phyloP scores from a whole-genome alignment of 2,329 filamentous ascomycete species.

The Alternaria incomplexa region DNA sequence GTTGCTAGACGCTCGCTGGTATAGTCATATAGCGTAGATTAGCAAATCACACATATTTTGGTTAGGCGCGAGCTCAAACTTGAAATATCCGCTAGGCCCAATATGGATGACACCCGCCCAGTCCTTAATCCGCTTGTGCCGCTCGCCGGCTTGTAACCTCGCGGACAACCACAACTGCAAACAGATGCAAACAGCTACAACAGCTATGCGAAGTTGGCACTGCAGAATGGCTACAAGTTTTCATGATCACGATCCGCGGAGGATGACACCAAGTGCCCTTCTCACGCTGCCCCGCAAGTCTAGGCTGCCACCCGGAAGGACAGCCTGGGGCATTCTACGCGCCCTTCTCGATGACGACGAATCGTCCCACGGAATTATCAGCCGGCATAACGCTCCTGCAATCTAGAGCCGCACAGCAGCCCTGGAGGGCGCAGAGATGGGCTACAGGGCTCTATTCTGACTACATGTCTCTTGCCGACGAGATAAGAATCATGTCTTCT shows the following conservation, averaged over 20 bases:
- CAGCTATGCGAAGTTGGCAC: background rate
- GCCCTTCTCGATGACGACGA: background rate
- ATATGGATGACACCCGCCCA: background rate
- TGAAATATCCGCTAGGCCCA: background rate
- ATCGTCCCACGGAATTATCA: background rate
- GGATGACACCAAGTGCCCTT: background rate
- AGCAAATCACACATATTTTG: background rate
- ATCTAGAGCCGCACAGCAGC: background rate
- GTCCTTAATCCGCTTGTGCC: background rate
- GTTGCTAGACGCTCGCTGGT: background rate
- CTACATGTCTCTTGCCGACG: background rate
- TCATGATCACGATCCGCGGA: background rate
- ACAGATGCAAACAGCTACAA: background rate
- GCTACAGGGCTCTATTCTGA: background rate
- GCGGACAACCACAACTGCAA: background rate
- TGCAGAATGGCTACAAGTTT: background rate
- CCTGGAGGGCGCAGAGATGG: background rate
- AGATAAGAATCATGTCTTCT: background rate
- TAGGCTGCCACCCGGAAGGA: background rate
- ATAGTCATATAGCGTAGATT: background rate
- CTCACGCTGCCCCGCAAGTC: background rate
- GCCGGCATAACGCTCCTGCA: background rate
- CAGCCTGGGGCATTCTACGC: background rate
- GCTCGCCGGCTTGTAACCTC: background rate
- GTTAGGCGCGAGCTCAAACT: background rate